Conservation (phyloP, 257 asterid genomes). For the Schizonepeta tenuifolia region DNA sequence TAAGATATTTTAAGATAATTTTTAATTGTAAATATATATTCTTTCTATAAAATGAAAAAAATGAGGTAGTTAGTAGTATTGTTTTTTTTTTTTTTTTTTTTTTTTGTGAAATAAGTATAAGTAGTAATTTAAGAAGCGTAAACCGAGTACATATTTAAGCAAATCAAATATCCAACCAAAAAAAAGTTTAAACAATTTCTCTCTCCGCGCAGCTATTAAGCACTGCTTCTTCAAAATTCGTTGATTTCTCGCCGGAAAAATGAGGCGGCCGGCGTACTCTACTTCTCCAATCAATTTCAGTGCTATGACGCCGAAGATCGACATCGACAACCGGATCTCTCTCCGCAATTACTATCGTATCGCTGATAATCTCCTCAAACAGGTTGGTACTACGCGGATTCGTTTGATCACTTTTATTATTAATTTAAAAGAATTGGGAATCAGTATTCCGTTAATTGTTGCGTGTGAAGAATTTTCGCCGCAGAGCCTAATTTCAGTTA, state of each 20-base stretch:
- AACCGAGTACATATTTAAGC: no score
- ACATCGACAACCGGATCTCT: slow-evolving; percentile 78
- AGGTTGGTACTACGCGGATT: slow-evolving; percentile 46
- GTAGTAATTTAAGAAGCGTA: no score
- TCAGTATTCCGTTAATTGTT: neutral
- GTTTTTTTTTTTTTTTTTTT: no score
- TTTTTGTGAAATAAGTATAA: no score
- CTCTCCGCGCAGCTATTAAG: neutral
- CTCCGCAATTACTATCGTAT: slow-evolving; percentile 85
- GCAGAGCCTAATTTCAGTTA: slow-evolving; percentile 18
- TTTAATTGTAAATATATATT: no score
- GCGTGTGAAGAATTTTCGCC: slow-evolving; percentile 1
- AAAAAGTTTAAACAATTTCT: no score
- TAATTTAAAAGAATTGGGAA: neutral
- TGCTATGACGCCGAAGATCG: slow-evolving; percentile 49
- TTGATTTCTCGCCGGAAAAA: slow-evolving; percentile 38
- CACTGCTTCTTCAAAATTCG: neutral
- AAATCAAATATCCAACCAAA: no score
- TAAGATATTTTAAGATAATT: no score
- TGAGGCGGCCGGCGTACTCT: slow-evolving; percentile 72
- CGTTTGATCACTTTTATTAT: neutral
- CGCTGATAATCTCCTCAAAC: slow-evolving; percentile 89
- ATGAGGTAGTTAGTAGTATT: no score
- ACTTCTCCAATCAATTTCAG: slow-evolving; percentile 51
- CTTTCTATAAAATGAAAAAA: no score